Evolutionary conservation across 768 basidiomycete genomes (phyloP), one percentile per base, ranked within the genome.

Genomic region (Tylopilus vinaceipallidus): DNA sequence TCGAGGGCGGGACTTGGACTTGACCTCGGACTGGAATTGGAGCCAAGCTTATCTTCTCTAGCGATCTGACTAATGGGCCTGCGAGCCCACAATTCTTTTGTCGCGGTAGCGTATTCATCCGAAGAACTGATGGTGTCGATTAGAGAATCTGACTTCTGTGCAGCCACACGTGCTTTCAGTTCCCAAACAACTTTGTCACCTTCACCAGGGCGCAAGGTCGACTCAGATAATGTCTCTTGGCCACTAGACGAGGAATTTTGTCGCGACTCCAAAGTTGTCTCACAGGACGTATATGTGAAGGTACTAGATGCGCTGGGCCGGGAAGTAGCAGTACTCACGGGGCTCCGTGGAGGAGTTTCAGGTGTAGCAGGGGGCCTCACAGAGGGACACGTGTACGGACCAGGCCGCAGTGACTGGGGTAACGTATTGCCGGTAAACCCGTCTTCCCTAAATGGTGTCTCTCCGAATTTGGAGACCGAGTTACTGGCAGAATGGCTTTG

Each of bases 321-420:
- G 8, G 76, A 78, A 45, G 76, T 77, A 36, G 69, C 67, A 35
- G 79, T 75, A 53, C 77, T 83, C 45, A 79, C 71, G 11, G 86
- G 86, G 40, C 85, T 87, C 32, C 78, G 79, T 41, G 84, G 82
- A 23, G 85, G 82, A 6, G 73, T 72, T 50, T 82, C 80, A 23
- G 73, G 64, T 10, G 69, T 70, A 49, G 68, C 71, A 47, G 70
- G 70, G 16, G 57, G 47, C 38, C 67, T 64, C 24, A 34, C 42
- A 20, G 58, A 45, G 12, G 60, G 46, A 49, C 49, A 27, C 32
- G 35, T 13, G 42, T 70, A 70, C n/a, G 45, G 56, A 16, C 66
- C 66, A 17, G 64, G 43, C 24, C 66, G 66, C 42, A 68, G 35
- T 16, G 68, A 60, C 32, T 47, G 11, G 16, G 66, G 66, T 13